Base-by-base conservation (phyloP, 441 rosid species). In the Gossypium armourianum region DNA sequence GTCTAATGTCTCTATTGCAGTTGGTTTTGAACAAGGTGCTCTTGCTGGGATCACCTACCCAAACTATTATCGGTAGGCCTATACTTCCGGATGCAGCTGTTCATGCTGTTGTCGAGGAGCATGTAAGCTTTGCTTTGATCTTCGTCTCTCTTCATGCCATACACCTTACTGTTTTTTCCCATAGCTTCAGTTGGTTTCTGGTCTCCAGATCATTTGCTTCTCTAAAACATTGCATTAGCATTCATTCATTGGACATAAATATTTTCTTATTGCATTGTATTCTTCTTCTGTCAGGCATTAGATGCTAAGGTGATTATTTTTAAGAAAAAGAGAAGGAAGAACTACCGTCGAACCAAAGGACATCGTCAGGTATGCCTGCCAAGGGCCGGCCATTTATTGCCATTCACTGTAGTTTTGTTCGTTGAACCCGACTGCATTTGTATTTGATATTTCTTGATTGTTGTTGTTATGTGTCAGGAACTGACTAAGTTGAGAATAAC, bases 91-190 rank as follows among this genome's bases (percentile, higher is more conserved):
- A 87, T 71, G 91, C 95, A 10, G 80, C 83, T 71, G 97, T 93
- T 71, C 93, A 88, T 82, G 97, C 96, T 69, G 86, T 93, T 70
- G 97, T 91, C 4, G 98, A 93, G 86, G 96, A 93, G 76, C 98
- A 91, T 83, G 98, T 93, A 79, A 87, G 96, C 7, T 29, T 29
- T 29, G 7, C 80, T 17, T 28, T 53, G 21, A 20, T 61, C 47
- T 40, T 61, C 40, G 62, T 66, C 59, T 26, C 62, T 8, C 36
- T 58, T 16, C 40, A 58, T 4, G 36, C 36, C 4, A 3, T 20
- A 24, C 52, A 47, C 52, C 53, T 58, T 24, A 24, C 17, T 29
- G 36, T 0, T 29, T 12, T 47, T 10, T 57, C n/a, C 32, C 0
- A 1, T 29, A 21, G 62, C 8, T 4, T 21, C 29, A 21, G 23